Conservation (phyloP, 1,139 yeast genomes). For the Martiniozyma asiatica region DNA sequence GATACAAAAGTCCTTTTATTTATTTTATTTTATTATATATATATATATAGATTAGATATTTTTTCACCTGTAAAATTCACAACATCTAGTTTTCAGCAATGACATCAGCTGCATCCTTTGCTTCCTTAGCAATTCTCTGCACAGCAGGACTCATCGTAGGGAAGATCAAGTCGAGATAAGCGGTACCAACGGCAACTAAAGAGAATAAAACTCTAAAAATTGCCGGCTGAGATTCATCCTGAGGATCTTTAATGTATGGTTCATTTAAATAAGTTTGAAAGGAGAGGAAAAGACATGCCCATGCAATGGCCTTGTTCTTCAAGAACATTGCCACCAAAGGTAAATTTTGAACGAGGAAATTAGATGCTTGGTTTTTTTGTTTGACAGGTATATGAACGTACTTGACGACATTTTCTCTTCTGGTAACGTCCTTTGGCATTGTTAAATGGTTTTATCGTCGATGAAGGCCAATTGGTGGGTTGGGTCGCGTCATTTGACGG, state of each 20-base stretch:
- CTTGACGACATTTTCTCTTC: slow-evolving; percentile 18
- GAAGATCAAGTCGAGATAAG: slow-evolving; percentile 23
- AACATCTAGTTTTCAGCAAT: too few relatives aligned
- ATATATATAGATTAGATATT: slow-evolving; percentile 1
- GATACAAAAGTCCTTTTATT: too few relatives aligned
- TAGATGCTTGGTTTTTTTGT: slow-evolving; percentile 34
- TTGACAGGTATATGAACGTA: slow-evolving; percentile 40
- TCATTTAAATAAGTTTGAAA: slow-evolving; percentile 33
- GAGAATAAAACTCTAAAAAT: slow-evolving; percentile 19
- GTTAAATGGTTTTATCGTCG: background rate
- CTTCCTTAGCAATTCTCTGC: slow-evolving; percentile 6
- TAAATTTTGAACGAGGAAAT: slow-evolving; percentile 40
- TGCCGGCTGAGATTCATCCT: slow-evolving; percentile 18
- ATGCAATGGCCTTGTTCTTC: slow-evolving; percentile 38
- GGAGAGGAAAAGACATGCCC: slow-evolving; percentile 39
- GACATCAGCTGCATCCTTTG: too few relatives aligned
- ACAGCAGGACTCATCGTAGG: slow-evolving; percentile 16
- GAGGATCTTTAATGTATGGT: slow-evolving; percentile 19
- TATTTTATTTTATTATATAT: too few relatives aligned
- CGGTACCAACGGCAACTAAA: slow-evolving; percentile 17
- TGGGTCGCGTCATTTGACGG: too few relatives aligned
- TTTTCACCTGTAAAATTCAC: too few relatives aligned
- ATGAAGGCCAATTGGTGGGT: background rate
- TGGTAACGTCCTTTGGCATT: slow-evolving; percentile 20
- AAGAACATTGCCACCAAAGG: slow-evolving; percentile 57